Percentiles rank a stretch among this genome's conserved stretches.
These are phyloP conservation scores for Amylocarpus encephaloides DNA, from an alignment of 2,329 filamentous ascomycete genomes.

Conservation along the genomic window DNA sequence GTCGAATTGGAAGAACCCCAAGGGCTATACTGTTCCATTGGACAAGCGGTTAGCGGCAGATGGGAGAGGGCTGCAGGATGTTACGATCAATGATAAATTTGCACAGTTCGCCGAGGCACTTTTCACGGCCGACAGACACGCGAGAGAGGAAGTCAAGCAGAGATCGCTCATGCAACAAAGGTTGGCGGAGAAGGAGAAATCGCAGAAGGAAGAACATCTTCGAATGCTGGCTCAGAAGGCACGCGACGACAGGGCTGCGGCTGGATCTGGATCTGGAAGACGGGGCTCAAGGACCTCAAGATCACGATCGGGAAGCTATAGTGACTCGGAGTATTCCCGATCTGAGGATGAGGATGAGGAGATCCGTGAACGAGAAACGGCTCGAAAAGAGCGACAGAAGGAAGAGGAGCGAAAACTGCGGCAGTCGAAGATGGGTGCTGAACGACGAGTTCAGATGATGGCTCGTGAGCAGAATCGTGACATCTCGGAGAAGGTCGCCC, in stretches of 20 bases:
- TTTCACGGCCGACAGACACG: conserved; percentile 90
- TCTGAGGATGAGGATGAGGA: conserved; percentile 51
- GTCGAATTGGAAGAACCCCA: conserved; percentile 99
- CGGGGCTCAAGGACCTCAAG: conserved; percentile 33
- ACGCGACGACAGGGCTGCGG: conserved; percentile 66
- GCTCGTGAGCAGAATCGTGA: conserved; percentile 93
- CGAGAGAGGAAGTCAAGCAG: conserved; percentile 90
- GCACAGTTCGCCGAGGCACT: conserved; percentile 92
- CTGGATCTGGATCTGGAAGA: conserved; percentile 43
- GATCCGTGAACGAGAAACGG: conserved; percentile 67
- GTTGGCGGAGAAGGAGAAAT: conserved; percentile 92
- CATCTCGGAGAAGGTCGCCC: conserved; percentile 92
- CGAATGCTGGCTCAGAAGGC: conserved; percentile 86
- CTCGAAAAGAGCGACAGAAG: conserved; percentile 68
- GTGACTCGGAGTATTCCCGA: conserved; percentile 42
- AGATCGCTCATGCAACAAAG: conserved; percentile 92
- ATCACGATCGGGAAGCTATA: conserved; percentile 44
- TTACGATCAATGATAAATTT: conserved; percentile 97
- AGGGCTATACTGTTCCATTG: conserved; percentile 91
- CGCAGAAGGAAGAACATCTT: conserved; percentile 87
- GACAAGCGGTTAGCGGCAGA: conserved; percentile 95
- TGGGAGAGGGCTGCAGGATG: conserved; percentile 83
- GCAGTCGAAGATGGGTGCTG: conserved; percentile 91
- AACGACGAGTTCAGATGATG: conserved; percentile 86
- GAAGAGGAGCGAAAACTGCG: conserved; percentile 86